Evolutionary conservation across 1,139 yeast genomes (phyloP), one percentile per base, ranked within the genome.

Genomic region (Pichia sp.): DNA sequence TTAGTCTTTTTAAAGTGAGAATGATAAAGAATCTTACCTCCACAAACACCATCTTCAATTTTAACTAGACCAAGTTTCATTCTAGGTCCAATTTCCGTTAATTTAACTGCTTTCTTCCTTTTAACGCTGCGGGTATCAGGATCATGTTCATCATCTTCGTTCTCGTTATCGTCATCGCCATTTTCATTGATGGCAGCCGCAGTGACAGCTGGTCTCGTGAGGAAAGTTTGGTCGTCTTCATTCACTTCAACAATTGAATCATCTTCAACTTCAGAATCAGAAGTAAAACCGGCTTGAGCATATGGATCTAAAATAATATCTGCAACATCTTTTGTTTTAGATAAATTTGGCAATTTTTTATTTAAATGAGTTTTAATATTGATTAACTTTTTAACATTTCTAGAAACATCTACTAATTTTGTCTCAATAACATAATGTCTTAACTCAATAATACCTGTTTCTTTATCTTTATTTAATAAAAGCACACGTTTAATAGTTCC

Each of bases 41-140:
- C 70, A 52, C 87, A 80, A 41, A 90, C 77, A 20, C 95, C 96
- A 62, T 92, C 97, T 65, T 92, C 97, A 49, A 94, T 86, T 68
- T 94, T 94, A 46, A 84, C 70, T 51, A 92, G 70, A 42, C 79
- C 70, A 66, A 94, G 70, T 55, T 78, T 80, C 64, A 94, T 66
- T 54, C 99, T 75, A 32, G 99, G 99, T 0, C 99, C 99, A 46
- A 90, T 70, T 65, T 94, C 99, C 1, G 92, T 86, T 49, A 94
- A 72, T 62, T 89, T 89, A 55, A 94, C 87, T 2, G 98, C 98
- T 57, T 87, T 79, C 68, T 89, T 89, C 52, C 81, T 78, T 30
- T 74, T 64, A 47, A 70, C 58, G 26, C 51, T 57, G 30, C 53
- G 55, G 7, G 29, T 25, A 37, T 48, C 49, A 5, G 25, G 39